Percentiles rank a stretch among this genome's conserved stretches.
These are phyloP conservation scores for Platanthera zijinensis DNA, from an alignment of 106 monocot species.

Conservation along the genomic window DNA sequence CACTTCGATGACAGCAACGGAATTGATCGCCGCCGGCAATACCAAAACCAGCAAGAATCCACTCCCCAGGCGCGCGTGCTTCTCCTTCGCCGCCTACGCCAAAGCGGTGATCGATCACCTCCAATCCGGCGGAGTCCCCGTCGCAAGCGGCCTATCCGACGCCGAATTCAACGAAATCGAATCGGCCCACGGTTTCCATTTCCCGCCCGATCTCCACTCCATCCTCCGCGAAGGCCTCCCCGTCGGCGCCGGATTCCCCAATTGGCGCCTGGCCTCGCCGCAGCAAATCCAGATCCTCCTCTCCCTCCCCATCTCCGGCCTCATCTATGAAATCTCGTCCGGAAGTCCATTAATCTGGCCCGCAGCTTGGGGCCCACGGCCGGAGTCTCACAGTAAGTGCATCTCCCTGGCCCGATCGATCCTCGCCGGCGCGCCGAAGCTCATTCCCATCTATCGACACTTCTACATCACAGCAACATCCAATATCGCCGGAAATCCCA, in stretches of 20 bases:
- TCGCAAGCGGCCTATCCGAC: constrained; percentile 34
- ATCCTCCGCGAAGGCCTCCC: constrained; percentile 57
- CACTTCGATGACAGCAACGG: background rate
- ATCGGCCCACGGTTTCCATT: background rate
- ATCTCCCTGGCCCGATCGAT: background rate
- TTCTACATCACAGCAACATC: background rate
- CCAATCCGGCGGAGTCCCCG: constrained; percentile 8
- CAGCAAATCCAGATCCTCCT: constrained; percentile 14
- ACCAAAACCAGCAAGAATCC: background rate
- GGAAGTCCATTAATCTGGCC: background rate
- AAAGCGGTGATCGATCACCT: constrained; percentile 37
- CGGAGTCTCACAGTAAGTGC: background rate
- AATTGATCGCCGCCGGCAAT: background rate
- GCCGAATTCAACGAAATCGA: constrained; percentile 34
- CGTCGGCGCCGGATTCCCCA: constrained; percentile 19
- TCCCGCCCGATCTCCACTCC: constrained; percentile 27
- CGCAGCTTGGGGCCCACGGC: background rate
- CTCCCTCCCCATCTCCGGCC: constrained; percentile 8
- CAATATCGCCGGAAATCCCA: background rate
- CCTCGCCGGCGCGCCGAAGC: background rate
- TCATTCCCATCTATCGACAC: constrained; percentile 3
- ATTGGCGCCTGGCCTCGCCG: constrained; percentile 15
- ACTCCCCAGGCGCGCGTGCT: constrained; percentile 23
- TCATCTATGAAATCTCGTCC: constrained; percentile 9
- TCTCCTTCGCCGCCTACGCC: constrained; percentile 64